Evolutionary conservation across 2,329 filamentous ascomycete genomes (phyloP).

Genomic region (Colletotrichum trifolii): DNA sequence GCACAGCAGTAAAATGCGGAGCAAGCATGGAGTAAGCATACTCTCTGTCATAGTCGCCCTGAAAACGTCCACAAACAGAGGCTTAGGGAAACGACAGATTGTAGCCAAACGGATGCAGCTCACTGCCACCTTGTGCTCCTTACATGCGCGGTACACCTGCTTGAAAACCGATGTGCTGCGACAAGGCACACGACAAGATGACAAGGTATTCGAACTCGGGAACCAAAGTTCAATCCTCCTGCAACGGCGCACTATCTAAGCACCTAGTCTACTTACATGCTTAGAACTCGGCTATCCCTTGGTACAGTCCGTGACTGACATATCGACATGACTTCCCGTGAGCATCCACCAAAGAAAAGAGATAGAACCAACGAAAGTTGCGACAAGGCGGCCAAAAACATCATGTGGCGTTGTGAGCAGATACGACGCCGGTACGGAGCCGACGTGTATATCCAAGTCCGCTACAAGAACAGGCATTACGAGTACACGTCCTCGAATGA

Average conservation of each 20-base stretch:
- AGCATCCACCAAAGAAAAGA: constrained; percentile 2
- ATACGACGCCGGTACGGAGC: neutral
- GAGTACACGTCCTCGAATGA: constrained; percentile 2
- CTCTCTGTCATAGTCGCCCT: neutral
- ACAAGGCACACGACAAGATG: neutral
- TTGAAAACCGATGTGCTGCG: neutral
- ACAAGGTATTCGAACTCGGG: neutral
- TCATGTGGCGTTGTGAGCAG: neutral
- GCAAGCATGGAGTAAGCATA: neutral
- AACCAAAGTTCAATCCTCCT: neutral
- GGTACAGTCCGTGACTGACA: neutral
- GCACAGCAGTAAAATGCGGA: neutral
- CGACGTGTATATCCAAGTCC: constrained; percentile 2
- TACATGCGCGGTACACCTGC: neutral
- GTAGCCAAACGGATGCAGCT: neutral
- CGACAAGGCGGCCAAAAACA: neutral
- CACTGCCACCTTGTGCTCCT: neutral
- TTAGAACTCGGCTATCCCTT: neutral
- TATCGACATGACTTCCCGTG: neutral
- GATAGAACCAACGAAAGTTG: constrained; percentile 14
- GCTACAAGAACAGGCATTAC: neutral
- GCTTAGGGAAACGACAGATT: neutral
- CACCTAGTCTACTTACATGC: neutral
- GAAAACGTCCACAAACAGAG: neutral
- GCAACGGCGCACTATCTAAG: neutral